Base-by-base conservation (phyloP, 2,329 filamentous ascomycete genomes). In the Colletotrichum plurivorum region DNA sequence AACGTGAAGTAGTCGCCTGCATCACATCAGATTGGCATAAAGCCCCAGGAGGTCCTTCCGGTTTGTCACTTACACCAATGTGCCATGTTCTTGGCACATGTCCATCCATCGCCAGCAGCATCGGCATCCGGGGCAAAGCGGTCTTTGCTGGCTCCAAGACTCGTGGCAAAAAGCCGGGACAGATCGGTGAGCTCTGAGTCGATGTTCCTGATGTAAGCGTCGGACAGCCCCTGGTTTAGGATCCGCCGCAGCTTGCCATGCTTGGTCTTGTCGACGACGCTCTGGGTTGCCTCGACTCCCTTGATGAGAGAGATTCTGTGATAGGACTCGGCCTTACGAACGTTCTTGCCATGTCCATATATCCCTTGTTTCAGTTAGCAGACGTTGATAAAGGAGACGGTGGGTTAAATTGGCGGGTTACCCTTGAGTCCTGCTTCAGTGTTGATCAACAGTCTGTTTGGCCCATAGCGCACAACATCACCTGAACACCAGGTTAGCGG, bases 211-310 rank as follows among this genome's bases (percentile, higher is more conserved):
- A 62, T 67, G 20, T 60, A 53, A 5, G 63, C 61, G 13, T 67
- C 63, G n/a, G 63, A 67, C 2, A 67, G 58, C 2, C 63, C 63
- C 22, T 61, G 63, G 2, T 67, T 61, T 10, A 67, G 58, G 4
- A 67, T 67, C 12, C 58, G 48, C n/a, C 58, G 49, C 12, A 62
- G 58, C 10, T 62, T 67, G 6, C 49, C 63, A 18, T 67, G 63
- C 31, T 62, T 56, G 10, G 20, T 56, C 49, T 67, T 67, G 41
- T 67, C 63, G 18, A 61, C 56, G 7, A 67, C 58, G 25, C 62
- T 65, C 9, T 65, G 62, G 3, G 62, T 59, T 8, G 62, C 62
- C 25, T 65, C 62, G 1, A 65, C 62, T 13, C 62, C 54, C n/a
- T 59, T 65, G 6, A 65, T 22, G 7, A 65, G 36, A 5, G 62